Conservation (phyloP, 208 protist genomes). For the Trypanosoma mega region DNA sequence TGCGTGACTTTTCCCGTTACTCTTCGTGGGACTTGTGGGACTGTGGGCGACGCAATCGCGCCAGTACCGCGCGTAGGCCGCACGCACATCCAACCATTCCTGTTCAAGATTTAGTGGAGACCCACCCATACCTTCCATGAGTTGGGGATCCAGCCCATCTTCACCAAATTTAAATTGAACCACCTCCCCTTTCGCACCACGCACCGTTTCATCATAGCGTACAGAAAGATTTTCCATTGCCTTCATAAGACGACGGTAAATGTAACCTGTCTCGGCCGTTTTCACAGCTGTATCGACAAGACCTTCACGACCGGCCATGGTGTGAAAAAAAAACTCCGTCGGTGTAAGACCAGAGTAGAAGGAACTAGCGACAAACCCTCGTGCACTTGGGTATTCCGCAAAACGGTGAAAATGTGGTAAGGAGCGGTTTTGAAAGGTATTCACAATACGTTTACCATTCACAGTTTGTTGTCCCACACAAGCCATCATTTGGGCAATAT, state of each 20-base stretch:
- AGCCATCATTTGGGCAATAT: conserved; percentile 99
- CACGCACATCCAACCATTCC: conserved; percentile 72
- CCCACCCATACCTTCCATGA: conserved; percentile 94
- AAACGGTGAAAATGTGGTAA: conserved; percentile 97
- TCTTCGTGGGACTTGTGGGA: background rate
- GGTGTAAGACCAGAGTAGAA: conserved; percentile 98
- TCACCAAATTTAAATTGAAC: conserved; percentile 99
- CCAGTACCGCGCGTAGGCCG: conserved; percentile 51
- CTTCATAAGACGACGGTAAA: conserved; percentile 99
- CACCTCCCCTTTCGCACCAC: conserved; percentile 91
- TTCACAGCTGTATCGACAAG: conserved; percentile 99
- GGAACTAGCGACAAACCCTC: conserved; percentile 98
- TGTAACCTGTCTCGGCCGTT: conserved; percentile 99
- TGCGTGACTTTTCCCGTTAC: background rate
- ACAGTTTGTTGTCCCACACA: conserved; percentile 99
- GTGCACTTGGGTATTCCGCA: conserved; percentile 86
- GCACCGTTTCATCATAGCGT: conserved; percentile 98
- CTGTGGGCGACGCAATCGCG: background rate
- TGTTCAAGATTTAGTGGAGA: conserved; percentile 80
- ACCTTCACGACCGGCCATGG: conserved; percentile 98
- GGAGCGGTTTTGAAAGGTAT: conserved; percentile 97
- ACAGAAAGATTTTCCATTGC: conserved; percentile 98
- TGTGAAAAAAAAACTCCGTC: conserved; percentile 99
- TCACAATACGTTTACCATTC: conserved; percentile 95
- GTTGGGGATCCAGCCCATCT: conserved; percentile 98